phyloP scores from a whole-genome alignment of 257 asterid genomes.

The Rehmannia glutinosa region DNA sequence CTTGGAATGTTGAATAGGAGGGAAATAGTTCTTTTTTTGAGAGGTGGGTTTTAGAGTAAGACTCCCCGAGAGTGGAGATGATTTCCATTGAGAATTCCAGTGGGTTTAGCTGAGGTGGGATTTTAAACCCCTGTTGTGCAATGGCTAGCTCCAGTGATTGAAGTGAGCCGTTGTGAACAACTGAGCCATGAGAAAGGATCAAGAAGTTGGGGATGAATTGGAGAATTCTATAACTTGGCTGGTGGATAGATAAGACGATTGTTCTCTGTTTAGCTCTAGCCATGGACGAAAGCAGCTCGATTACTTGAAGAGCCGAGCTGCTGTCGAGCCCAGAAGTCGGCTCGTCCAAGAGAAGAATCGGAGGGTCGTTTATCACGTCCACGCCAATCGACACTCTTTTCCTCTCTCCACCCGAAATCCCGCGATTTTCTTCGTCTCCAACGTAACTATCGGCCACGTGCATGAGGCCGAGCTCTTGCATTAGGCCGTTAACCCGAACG shows the following conservation, averaged over 20 bases:
- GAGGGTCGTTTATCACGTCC: constrained; percentile 85
- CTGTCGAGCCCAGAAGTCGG: constrained; percentile 92
- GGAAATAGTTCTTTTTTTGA: background rate
- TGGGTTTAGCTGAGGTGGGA: constrained; percentile 72
- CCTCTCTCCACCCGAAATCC: constrained; percentile 84
- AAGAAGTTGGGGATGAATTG: constrained; percentile 55
- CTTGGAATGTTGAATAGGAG: constrained; percentile 24
- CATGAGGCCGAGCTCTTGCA: constrained; percentile 82
- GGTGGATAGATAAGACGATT: constrained; percentile 67
- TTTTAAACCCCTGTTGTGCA: constrained; percentile 37
- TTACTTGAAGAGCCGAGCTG: constrained; percentile 85
- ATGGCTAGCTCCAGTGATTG: constrained; percentile 53
- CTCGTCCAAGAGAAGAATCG: constrained; percentile 69
- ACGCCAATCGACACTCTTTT: constrained; percentile 82
- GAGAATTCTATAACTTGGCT: constrained; percentile 80
- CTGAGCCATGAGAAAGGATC: constrained; percentile 73
- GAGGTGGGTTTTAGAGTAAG: constrained; percentile 22
- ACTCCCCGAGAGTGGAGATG: constrained; percentile 48
- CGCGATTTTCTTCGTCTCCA: constrained; percentile 82
- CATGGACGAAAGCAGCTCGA: constrained; percentile 69
- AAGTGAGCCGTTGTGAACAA: constrained; percentile 66
- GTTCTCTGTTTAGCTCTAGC: constrained; percentile 60
- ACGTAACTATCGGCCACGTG: constrained; percentile 68
- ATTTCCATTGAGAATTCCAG: constrained; percentile 84
- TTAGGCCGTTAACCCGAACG: constrained; percentile 50